Evolutionary conservation across 164 flowering plant genomes (phyloP).

Genomic region (Chimonanthus praecox): DNA sequence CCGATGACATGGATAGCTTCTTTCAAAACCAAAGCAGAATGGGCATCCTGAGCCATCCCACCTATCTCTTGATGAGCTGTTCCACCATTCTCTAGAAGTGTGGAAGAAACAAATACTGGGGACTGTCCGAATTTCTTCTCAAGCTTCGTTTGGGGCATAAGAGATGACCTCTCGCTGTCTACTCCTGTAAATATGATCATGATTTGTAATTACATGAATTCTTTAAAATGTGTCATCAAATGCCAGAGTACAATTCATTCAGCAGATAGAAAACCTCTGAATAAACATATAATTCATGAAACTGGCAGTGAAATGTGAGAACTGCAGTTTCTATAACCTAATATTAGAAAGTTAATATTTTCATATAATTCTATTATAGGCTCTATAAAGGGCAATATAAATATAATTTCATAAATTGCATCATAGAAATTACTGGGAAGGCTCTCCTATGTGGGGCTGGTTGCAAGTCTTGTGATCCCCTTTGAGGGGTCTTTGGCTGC

Average conservation of each 20-base stretch:
- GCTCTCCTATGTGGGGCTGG: neutral
- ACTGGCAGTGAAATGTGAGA: neutral
- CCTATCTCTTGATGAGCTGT: slow-evolving; percentile 27
- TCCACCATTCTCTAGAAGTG: slow-evolving; percentile 55
- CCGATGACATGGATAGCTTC: slow-evolving; percentile 73
- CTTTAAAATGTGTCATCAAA: neutral
- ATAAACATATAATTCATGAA: neutral
- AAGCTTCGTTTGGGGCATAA: slow-evolving; percentile 40
- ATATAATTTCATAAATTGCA: neutral
- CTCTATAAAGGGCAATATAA: neutral
- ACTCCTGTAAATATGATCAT: slow-evolving; percentile 23
- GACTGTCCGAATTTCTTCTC: slow-evolving; percentile 73
- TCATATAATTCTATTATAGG: neutral
- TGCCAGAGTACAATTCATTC: neutral
- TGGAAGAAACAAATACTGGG: slow-evolving; percentile 52
- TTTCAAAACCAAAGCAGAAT: slow-evolving; percentile 47
- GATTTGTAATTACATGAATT: neutral
- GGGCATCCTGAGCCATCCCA: slow-evolving; percentile 39
- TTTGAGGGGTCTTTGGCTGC: too few species aligned
- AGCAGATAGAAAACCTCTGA: neutral
- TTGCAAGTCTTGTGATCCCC: too few species aligned
- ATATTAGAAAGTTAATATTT: neutral
- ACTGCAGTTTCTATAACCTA: neutral
- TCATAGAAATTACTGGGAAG: neutral
- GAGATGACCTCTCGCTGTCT: slow-evolving; percentile 38